Conservation (phyloP, 1,139 yeast species). For the Suhomyces wounanorum region DNA sequence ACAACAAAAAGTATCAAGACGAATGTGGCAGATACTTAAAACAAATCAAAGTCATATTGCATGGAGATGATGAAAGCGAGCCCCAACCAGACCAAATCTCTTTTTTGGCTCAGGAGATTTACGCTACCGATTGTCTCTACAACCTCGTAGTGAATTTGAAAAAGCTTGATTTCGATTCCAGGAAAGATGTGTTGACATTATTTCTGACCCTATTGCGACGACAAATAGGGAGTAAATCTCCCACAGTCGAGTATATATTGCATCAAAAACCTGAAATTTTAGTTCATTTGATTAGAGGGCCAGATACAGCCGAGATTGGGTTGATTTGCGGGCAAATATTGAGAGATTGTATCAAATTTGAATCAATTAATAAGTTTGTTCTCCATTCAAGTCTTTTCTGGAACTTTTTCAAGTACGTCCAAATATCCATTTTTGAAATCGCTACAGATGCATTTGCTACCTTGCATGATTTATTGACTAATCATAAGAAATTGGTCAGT, state of each 20-base stretch:
- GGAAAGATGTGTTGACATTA: slow-evolving; percentile 77
- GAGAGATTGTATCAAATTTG: slow-evolving; percentile 84
- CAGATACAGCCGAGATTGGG: slow-evolving; percentile 76
- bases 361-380: slow-evolving; percentile 62
- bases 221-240: slow-evolving; percentile 73
- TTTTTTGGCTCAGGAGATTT: slow-evolving; percentile 71
- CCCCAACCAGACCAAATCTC: slow-evolving; percentile 81
- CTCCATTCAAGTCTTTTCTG: slow-evolving; percentile 63
- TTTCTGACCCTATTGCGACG: slow-evolving; percentile 80
- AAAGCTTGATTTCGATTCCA: slow-evolving; percentile 80
- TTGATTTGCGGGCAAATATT: slow-evolving; percentile 76
- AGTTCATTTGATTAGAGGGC: slow-evolving; percentile 59
- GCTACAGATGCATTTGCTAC: slow-evolving; percentile 90
- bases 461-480: slow-evolving; percentile 65
- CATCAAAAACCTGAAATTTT: slow-evolving; percentile 64
- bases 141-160: slow-evolving; percentile 58
- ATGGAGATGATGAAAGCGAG: slow-evolving; percentile 71
- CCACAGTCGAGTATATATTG: slow-evolving; percentile 83
- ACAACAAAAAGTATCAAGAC: slow-evolving; percentile 67
- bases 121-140: slow-evolving; percentile 68
- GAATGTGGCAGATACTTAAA: slow-evolving; percentile 70
- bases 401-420: slow-evolving; percentile 80
- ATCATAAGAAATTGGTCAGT: slow-evolving; percentile 67
- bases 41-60: slow-evolving; percentile 67
- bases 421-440: slow-evolving; percentile 76